phyloP scores from a whole-genome alignment of 2,329 filamentous ascomycete species.

The Aspergillus sojae region DNA sequence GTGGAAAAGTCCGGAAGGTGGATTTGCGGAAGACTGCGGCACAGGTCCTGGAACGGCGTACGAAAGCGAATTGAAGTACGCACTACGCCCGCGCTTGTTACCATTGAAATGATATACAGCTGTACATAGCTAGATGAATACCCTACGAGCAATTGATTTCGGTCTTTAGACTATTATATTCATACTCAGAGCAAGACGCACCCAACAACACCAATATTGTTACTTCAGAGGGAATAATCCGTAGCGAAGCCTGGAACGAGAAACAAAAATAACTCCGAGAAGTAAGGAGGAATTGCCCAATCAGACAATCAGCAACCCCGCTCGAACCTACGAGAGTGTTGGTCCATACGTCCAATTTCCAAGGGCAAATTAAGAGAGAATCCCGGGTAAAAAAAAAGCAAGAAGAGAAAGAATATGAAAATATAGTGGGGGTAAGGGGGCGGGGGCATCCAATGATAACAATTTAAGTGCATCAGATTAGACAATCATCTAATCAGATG shows the following conservation, averaged over 20 bases:
- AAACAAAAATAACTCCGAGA: not conserved
- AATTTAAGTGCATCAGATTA: constrained; percentile 32
- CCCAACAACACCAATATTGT: not conserved
- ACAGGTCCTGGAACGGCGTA: constrained; percentile 43
- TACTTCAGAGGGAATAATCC: not conserved
- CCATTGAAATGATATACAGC: constrained; percentile 7
- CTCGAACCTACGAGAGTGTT: not conserved
- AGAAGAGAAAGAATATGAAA: not conserved
- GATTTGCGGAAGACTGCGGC: constrained; percentile 54
- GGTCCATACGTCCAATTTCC: not conserved
- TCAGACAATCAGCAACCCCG: not conserved
- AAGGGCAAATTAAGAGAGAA: not conserved
- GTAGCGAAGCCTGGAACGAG: not conserved
- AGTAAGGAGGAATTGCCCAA: not conserved
- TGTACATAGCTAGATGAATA: constrained; percentile 11
- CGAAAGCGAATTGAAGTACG: not conserved
- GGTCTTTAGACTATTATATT: not conserved
- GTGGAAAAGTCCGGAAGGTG: constrained; percentile 70
- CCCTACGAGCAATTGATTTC: not conserved
- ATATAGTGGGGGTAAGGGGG: not conserved
- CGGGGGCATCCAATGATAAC: constrained; percentile 3
- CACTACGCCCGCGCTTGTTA: not conserved
- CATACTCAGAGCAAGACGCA: not conserved
- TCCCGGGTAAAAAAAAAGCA: not conserved
- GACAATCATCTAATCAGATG: constrained; percentile 34